Conservation (phyloP, 2,329 filamentous ascomycete species). For the Cadophora sp. region DNA sequence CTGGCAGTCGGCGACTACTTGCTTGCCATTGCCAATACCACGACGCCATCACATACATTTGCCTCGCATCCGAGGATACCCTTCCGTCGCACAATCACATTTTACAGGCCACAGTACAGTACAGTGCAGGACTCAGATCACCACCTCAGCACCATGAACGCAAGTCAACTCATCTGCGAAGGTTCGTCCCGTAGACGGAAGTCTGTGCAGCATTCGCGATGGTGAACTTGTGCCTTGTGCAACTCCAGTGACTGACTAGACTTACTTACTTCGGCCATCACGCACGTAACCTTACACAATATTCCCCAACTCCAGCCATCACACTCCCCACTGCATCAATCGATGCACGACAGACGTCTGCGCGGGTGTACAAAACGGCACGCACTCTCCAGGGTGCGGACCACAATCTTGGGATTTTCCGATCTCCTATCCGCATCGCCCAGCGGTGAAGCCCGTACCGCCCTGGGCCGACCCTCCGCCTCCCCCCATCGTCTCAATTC, state of each 20-base stretch:
- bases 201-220: slow-evolving; percentile 18
- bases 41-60: slow-evolving; percentile 14
- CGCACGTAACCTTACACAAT: slow-evolving; percentile 6
- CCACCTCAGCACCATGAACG: not conserved
- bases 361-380: slow-evolving; percentile 18
- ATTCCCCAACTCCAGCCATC: slow-evolving; percentile 17
- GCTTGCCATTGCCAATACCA: not conserved
- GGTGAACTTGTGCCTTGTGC: not conserved
- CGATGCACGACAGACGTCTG: slow-evolving; percentile 19
- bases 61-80: slow-evolving; percentile 6
- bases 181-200: slow-evolving; percentile 20
- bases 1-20: slow-evolving; percentile 9
- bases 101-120: not conserved
- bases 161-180: slow-evolving; percentile 11
- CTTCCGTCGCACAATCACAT: slow-evolving; percentile 7
- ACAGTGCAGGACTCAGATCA: not conserved
- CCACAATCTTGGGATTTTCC: slow-evolving; percentile 13
- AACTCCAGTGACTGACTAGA: not conserved
- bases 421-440: slow-evolving; percentile 15
- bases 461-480: slow-evolving; percentile 15
- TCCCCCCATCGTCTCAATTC: slow-evolving; percentile 2
- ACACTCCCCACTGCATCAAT: slow-evolving; percentile 23
- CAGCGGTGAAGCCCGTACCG: slow-evolving; percentile 21
- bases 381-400: slow-evolving; percentile 27
- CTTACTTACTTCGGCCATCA: not conserved